These are phyloP conservation scores for Aphanomyces stellatus DNA, from an alignment of 352 stramenopile genomes.

Conservation along the genomic window DNA sequence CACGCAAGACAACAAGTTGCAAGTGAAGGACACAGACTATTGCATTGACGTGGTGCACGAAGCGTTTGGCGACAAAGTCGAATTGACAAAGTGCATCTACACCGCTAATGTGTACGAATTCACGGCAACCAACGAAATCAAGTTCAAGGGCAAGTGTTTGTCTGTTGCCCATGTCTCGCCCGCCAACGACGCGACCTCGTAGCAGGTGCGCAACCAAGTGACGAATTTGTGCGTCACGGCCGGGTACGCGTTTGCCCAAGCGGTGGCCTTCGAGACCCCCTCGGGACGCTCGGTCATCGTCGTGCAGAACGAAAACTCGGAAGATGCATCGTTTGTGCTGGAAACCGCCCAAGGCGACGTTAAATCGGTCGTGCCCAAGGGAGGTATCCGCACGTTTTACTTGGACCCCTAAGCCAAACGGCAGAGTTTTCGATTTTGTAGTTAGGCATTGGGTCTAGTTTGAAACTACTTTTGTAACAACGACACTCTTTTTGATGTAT, in stretches of 20 bases:
- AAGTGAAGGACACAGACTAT: constrained; percentile 47
- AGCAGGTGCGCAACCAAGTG: constrained; percentile 14
- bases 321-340: constrained; percentile 55
- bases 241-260: constrained; percentile 68
- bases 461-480: no score
- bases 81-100: constrained; percentile 60
- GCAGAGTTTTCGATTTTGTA: no score
- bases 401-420: constrained; percentile 37
- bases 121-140: constrained; percentile 36
- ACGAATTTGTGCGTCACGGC: constrained; percentile 46
- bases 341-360: constrained; percentile 38
- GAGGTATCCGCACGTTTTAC: constrained; percentile 63
- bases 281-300: constrained; percentile 70
- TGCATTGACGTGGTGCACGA: constrained; percentile 49
- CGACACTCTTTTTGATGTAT: no score
- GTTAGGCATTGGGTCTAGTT: no score
- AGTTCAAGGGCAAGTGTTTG: constrained; percentile 54
- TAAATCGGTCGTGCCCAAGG: constrained; percentile 41
- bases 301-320: constrained; percentile 78
- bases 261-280: constrained; percentile 59
- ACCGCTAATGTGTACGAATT: constrained; percentile 63
- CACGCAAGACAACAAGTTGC: constrained; percentile 60
- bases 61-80: constrained; percentile 46
- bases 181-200: constrained; percentile 30
- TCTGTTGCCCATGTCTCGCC: constrained; percentile 58